A percentile compares a stretch with the other conserved stretches of the same genome.
phyloP scores from a whole-genome alignment of 2,329 filamentous ascomycete genomes.

The Xylariaceae sp. region DNA sequence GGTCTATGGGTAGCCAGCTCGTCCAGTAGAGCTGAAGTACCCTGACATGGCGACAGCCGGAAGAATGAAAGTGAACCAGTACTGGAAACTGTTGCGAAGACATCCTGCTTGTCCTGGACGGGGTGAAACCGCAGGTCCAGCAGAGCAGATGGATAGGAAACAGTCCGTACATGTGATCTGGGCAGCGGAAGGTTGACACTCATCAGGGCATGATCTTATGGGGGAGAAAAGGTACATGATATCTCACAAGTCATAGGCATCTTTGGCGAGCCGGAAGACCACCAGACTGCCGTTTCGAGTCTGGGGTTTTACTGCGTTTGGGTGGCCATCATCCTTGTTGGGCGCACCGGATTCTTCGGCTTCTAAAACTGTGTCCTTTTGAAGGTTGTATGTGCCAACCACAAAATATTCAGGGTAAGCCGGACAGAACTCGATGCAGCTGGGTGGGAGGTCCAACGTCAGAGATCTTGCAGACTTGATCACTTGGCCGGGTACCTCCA shows the following conservation, averaged over 20 bases:
- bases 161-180: constrained; percentile 53
- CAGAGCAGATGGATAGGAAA: constrained; percentile 64
- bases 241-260: constrained; percentile 47
- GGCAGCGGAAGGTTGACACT: constrained; percentile 18
- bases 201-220: constrained; percentile 9
- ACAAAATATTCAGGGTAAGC: constrained; percentile 60
- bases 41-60: constrained; percentile 33
- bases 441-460: constrained; percentile 62
- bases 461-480: no score
- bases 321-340: constrained; percentile 19
- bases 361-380: constrained; percentile 38
- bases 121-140: constrained; percentile 81
- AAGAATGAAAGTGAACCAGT: constrained; percentile 66
- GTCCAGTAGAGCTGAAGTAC: constrained; percentile 18
- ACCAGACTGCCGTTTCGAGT: constrained; percentile 68
- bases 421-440: constrained; percentile 71
- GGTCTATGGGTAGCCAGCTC: constrained; percentile 42
- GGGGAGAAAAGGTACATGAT: constrained; percentile 5
- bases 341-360: constrained; percentile 14
- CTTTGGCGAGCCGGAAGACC: constrained; percentile 52
- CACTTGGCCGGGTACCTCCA: no score
- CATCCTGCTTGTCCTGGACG: constrained; percentile 36
- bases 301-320: constrained; percentile 39
- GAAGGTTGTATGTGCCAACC: constrained; percentile 78
- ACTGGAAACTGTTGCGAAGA: constrained; percentile 73